Conservation (phyloP, 805 yeast species). For the Metschnikowia picachoensis region DNA sequence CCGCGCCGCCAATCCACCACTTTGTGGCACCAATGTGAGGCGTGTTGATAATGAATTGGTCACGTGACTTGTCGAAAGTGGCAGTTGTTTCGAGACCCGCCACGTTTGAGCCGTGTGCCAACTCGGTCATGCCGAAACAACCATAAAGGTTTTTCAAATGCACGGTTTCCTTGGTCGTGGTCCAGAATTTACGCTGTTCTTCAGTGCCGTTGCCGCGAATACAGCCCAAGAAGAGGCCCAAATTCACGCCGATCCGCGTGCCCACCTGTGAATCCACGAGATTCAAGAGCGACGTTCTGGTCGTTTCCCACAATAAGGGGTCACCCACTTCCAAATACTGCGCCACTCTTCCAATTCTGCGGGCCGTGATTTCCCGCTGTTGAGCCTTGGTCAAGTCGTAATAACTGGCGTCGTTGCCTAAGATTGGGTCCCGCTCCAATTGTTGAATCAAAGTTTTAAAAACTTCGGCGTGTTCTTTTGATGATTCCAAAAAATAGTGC, state of each 20-base stretch:
- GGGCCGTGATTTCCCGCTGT: slow-evolving; percentile 18
- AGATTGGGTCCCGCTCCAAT: slow-evolving; percentile 19
- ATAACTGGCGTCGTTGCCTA: slow-evolving; percentile 14
- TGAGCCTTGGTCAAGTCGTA: slow-evolving; percentile 20
- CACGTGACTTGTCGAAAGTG: slow-evolving; percentile 19
- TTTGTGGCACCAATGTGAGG: slow-evolving; percentile 24
- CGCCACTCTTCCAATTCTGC: slow-evolving; percentile 17
- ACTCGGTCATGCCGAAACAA: slow-evolving; percentile 22
- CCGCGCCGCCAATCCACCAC: slow-evolving; percentile 25
- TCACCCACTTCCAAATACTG: slow-evolving; percentile 18
- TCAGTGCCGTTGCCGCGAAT: slow-evolving; percentile 21
- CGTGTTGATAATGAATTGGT: slow-evolving; percentile 20
- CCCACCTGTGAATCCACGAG: slow-evolving; percentile 19
- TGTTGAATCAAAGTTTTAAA: slow-evolving; percentile 15
- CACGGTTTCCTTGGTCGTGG: slow-evolving; percentile 16
- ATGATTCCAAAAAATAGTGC: slow-evolving; percentile 26
- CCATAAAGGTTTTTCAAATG: slow-evolving; percentile 18
- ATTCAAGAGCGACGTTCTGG: slow-evolving; percentile 11
- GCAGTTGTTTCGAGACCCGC: slow-evolving; percentile 23
- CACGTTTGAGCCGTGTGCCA: slow-evolving; percentile 22
- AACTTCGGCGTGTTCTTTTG: slow-evolving; percentile 18
- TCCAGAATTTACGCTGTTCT: slow-evolving; percentile 18
- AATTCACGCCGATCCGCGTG: slow-evolving; percentile 20
- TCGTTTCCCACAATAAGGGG: slow-evolving; percentile 5
- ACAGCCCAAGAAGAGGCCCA: slow-evolving; percentile 20